Evolutionary conservation across 768 basidiomycete species (phyloP).

Genomic region (Boletus reticuloceps): DNA sequence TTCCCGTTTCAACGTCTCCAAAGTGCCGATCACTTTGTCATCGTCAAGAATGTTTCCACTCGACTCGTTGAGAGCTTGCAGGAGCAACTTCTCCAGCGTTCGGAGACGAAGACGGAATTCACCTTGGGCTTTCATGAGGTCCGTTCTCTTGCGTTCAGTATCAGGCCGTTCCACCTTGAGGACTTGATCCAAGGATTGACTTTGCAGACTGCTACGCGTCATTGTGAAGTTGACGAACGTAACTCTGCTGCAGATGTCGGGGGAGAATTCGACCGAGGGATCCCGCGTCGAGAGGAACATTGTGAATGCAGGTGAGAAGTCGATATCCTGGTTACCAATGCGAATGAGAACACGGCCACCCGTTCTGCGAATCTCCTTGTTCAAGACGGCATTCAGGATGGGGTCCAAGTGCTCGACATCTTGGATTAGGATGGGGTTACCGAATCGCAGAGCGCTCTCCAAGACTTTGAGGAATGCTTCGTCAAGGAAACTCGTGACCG

Average conservation of each 20-base stretch:
- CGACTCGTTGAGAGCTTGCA: conserved; percentile 96
- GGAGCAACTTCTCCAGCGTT: conserved; percentile 86
- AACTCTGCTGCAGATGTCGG: conserved; percentile 97
- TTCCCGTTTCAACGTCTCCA: conserved; percentile 94
- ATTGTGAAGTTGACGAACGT: conserved; percentile 97
- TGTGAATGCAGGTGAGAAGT: conserved; percentile 99
- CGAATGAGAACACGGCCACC: conserved; percentile 97
- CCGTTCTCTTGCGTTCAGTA: conserved; percentile 91
- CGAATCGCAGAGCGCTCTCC: conserved; percentile 98
- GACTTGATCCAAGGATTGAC: conserved; percentile 95
- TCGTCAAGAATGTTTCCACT: conserved; percentile 97
- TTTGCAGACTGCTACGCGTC: conserved; percentile 98
- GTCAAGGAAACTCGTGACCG: conserved; percentile 97
- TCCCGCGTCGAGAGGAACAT: conserved; percentile 99
- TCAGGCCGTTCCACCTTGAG: conserved; percentile 97
- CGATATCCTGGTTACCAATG: conserved; percentile 96
- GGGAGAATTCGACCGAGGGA: conserved; percentile 96
- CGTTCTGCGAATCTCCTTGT: conserved; percentile 93
- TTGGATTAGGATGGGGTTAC: conserved; percentile 95
- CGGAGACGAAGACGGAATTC: conserved; percentile 93
- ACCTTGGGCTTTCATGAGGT: conserved; percentile 97
- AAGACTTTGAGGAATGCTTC: conserved; percentile 98
- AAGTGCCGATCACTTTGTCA: conserved; percentile 95
- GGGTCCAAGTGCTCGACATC: conserved; percentile 98
- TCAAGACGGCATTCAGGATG: conserved; percentile 94